These are phyloP conservation scores for Truncatella angustata DNA, from an alignment of 2,329 filamentous ascomycete species.

Conservation along the genomic window DNA sequence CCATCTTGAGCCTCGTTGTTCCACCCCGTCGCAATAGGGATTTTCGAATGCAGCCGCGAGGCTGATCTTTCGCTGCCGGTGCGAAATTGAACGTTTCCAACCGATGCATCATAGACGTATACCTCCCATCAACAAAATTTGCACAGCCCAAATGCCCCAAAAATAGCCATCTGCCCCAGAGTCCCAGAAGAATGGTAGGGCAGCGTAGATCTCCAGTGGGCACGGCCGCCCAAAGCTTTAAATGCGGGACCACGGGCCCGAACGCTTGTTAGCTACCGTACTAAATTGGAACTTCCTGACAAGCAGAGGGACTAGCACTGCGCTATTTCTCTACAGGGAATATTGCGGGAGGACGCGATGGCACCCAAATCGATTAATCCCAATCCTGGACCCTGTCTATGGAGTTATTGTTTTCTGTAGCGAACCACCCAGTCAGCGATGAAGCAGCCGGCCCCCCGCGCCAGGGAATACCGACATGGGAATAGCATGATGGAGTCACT, in stretches of 20 bases:
- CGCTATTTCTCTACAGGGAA: not conserved
- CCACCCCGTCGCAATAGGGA: too few species aligned
- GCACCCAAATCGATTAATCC: too few species aligned
- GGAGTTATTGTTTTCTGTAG: not conserved
- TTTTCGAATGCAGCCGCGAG: too few species aligned
- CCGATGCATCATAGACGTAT: not conserved
- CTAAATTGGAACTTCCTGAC: not conserved
- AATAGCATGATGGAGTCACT: not conserved
- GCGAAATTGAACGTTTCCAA: too few species aligned
- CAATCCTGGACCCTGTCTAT: too few species aligned
- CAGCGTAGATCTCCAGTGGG: not conserved
- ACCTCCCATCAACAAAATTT: too few species aligned
- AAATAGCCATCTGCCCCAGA: conserved; percentile 6
- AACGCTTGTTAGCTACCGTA: not conserved
- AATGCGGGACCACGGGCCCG: not conserved
- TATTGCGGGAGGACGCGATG: not conserved
- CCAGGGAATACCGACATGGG: not conserved
- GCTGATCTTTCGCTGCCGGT: too few species aligned
- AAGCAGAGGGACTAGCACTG: not conserved
- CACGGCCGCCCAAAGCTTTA: not conserved
- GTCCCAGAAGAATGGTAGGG: not conserved
- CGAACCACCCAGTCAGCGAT: not conserved
- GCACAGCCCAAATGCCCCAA: not conserved
- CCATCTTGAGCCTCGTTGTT: not conserved
- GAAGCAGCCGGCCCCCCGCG: not conserved